Conservation (phyloP, 306 rosid genomes). For the Sophora flavescens region DNA sequence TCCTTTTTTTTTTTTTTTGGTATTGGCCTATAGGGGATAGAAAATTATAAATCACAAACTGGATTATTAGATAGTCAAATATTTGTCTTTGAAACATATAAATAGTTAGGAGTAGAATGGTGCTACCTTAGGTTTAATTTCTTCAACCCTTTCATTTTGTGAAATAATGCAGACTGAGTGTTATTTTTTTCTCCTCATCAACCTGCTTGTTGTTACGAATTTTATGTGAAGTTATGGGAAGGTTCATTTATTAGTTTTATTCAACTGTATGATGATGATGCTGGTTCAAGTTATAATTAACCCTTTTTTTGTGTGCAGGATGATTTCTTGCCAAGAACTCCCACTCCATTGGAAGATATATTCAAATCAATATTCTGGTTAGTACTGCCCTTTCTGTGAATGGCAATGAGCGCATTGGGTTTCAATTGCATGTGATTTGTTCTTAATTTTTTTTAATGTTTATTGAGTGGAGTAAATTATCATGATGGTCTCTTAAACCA, state of each 20-base stretch:
- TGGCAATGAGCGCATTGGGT: slow-evolving; percentile 9
- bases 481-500: slow-evolving; percentile 67
- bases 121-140: too few species aligned
- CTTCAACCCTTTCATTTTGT: too few species aligned
- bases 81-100: too few species aligned
- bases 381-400: slow-evolving; percentile 43
- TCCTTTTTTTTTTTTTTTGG: neutral
- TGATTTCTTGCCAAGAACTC: slow-evolving; percentile 95
- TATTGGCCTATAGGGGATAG: too few species aligned
- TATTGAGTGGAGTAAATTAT: slow-evolving; percentile 54
- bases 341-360: slow-evolving; percentile 95
- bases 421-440: slow-evolving; percentile 23
- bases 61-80: too few species aligned
- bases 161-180: neutral
- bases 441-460: slow-evolving; percentile 5
- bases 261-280: slow-evolving; percentile 32
- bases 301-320: slow-evolving; percentile 60
- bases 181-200: neutral
- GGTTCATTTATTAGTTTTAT: neutral
- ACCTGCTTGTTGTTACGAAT: slow-evolving; percentile 12
- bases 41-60: too few species aligned
- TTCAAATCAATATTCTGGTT: slow-evolving; percentile 93
- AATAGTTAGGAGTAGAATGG: too few species aligned
- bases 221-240: neutral
- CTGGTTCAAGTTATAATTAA: neutral